Percentiles rank a stretch among this genome's conserved stretches.
These are phyloP conservation scores for Sporothrix pallida DNA, from an alignment of 2,329 filamentous ascomycete genomes.

Conservation along the genomic window DNA sequence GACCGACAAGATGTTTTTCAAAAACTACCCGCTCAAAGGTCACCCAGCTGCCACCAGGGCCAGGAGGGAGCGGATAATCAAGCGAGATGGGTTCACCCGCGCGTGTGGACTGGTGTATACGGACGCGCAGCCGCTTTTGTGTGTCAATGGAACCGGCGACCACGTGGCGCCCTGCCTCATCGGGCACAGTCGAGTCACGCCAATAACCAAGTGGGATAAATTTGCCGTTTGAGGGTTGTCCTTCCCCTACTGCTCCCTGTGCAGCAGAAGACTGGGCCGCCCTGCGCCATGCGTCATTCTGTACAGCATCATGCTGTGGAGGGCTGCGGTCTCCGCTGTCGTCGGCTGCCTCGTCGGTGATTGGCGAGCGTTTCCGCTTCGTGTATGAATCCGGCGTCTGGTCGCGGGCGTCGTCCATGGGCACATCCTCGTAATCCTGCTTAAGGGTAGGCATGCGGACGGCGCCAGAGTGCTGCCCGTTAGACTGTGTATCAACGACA, in stretches of 20 bases:
- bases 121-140: slow-evolving; percentile 64
- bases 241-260: slow-evolving; percentile 35
- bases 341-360: slow-evolving; percentile 55
- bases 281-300: neutral
- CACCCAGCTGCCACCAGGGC: slow-evolving; percentile 68
- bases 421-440: slow-evolving; percentile 52
- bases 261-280: slow-evolving; percentile 40
- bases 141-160: slow-evolving; percentile 69
- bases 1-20: slow-evolving; percentile 59
- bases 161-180: slow-evolving; percentile 59
- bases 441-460: slow-evolving; percentile 44
- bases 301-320: neutral
- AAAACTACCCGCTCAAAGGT: slow-evolving; percentile 67
- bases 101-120: slow-evolving; percentile 59
- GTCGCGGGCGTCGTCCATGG: slow-evolving; percentile 51
- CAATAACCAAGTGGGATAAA: slow-evolving; percentile 63
- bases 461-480: slow-evolving; percentile 49
- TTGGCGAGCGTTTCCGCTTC: slow-evolving; percentile 62
- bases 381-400: slow-evolving; percentile 50
- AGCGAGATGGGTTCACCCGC: slow-evolving; percentile 54
- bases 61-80: slow-evolving; percentile 58
- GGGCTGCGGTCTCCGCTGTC: slow-evolving; percentile 41
- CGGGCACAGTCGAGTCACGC: slow-evolving; percentile 61
- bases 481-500: slow-evolving; percentile 54
- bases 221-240: slow-evolving; percentile 44